Conservation (phyloP, 2,329 filamentous ascomycete species). For the Fusarium tupiense region DNA sequence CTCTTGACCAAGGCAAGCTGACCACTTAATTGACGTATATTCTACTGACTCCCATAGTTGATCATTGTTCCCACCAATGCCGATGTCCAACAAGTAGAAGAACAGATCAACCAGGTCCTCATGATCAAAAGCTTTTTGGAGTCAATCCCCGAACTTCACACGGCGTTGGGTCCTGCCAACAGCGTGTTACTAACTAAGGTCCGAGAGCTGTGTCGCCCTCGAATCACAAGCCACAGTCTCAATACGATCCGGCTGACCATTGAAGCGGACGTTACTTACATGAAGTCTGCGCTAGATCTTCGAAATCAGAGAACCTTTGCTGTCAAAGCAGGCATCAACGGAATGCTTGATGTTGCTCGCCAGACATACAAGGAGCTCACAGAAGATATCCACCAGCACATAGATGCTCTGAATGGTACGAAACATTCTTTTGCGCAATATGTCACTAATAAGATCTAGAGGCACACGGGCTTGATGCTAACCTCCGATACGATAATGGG, state of each 20-base stretch:
- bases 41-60: slow-evolving; percentile 60
- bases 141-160: slow-evolving; percentile 72
- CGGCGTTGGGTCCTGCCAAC: slow-evolving; percentile 71
- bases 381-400: slow-evolving; percentile 77
- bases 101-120: slow-evolving; percentile 86
- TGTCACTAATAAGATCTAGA: slow-evolving; percentile 50
- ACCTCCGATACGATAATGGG: slow-evolving; percentile 78
- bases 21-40: accelerated
- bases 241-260: slow-evolving; percentile 74
- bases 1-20: slow-evolving; percentile 74
- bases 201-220: slow-evolving; percentile 73
- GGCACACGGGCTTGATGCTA: slow-evolving; percentile 66
- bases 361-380: slow-evolving; percentile 91
- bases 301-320: slow-evolving; percentile 92
- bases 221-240: slow-evolving; percentile 68
- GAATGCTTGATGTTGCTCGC: slow-evolving; percentile 86
- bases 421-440: background rate
- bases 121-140: slow-evolving; percentile 85
- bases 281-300: slow-evolving; percentile 82
- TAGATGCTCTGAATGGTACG: slow-evolving; percentile 73
- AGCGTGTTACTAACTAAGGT: slow-evolving; percentile 74
- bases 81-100: slow-evolving; percentile 76
- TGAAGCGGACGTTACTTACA: slow-evolving; percentile 83
- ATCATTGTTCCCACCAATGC: slow-evolving; percentile 77
- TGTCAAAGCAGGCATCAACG: slow-evolving; percentile 84